These are phyloP conservation scores for Sporothrix schenckii DNA, from an alignment of 2,329 filamentous ascomycete species.

Conservation along the genomic window DNA sequence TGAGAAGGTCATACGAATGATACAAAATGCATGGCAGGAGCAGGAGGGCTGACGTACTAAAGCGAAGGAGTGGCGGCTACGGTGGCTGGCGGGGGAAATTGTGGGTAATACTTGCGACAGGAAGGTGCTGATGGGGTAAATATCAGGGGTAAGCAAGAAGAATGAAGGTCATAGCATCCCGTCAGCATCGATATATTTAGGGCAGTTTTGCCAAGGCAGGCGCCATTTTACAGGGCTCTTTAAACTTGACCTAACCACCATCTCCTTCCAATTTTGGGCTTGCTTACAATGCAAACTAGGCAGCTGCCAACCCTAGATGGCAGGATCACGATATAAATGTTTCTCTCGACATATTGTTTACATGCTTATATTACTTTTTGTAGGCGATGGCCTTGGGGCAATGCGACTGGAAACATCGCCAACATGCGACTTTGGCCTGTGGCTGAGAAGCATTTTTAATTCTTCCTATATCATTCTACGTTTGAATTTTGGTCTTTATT, in stretches of 20 bases:
- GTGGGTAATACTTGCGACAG: constrained; percentile 4
- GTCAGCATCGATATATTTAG: constrained; percentile 9
- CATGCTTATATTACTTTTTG: neutral
- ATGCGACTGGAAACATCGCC: neutral
- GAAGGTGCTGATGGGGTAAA: neutral
- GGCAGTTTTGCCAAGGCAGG: neutral
- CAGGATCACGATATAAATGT: neutral
- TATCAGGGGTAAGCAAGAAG: neutral
- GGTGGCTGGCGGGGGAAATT: neutral
- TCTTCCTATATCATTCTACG: neutral
- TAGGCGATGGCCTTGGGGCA: neutral
- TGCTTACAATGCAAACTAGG: neutral
- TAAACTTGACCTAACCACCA: neutral
- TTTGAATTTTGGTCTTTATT: no score
- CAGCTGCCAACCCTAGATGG: constrained; percentile 14
- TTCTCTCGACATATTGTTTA: no score
- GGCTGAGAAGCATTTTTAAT: neutral
- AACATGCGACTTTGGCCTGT: neutral
- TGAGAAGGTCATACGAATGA: neutral
- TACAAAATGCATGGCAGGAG: neutral
- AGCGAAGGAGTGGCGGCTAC: neutral
- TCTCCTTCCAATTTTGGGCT: constrained; percentile 9
- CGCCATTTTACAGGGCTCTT: neutral
- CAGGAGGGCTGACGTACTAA: constrained; percentile 1
- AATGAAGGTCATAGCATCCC: neutral